Evolutionary conservation across 1,284 basidiomycete species (phyloP).

Genomic region (Sporisorium sorghi): DNA sequence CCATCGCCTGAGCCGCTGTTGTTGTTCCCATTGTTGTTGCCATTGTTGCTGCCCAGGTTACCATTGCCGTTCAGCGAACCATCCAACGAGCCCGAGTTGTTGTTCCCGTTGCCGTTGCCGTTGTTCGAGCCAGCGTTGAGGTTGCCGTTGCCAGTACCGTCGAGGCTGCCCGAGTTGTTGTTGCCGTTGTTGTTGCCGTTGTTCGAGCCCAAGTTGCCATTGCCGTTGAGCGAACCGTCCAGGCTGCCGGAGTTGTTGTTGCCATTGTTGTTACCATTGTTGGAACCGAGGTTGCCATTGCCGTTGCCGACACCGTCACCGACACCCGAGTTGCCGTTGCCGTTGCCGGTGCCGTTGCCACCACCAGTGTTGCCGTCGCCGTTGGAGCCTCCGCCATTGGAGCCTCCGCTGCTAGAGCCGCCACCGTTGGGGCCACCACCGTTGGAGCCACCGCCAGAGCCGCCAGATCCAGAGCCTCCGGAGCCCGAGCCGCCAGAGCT

Average conservation of each 20-base stretch:
- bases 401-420: background rate
- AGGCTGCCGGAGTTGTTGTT: slow-evolving; percentile 6
- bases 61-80: slow-evolving; percentile 19
- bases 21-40: slow-evolving; percentile 20
- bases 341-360: slow-evolving; percentile 3
- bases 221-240: slow-evolving; percentile 7
- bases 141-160: slow-evolving; percentile 14
- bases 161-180: slow-evolving; percentile 13
- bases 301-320: slow-evolving; percentile 8
- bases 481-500: slow-evolving; percentile 8
- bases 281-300: slow-evolving; percentile 8
- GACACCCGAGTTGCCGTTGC: slow-evolving; percentile 3
- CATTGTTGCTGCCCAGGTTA: slow-evolving; percentile 28
- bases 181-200: slow-evolving; percentile 7
- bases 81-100: slow-evolving; percentile 15
- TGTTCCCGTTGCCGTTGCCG: slow-evolving; percentile 24
- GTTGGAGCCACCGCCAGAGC: background rate
- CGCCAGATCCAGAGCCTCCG: background rate
- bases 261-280: slow-evolving; percentile 16
- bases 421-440: slow-evolving; percentile 2
- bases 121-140: slow-evolving; percentile 14
- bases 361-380: slow-evolving; percentile 12
- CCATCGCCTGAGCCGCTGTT: slow-evolving; percentile 13
- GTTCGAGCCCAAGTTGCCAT: slow-evolving; percentile 11
- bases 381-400: slow-evolving; percentile 1